Evolutionary conservation across 495 filamentous ascomycete species (phyloP), one percentile per base, ranked within the genome.

Genomic region (Penicillium crystallinum): DNA sequence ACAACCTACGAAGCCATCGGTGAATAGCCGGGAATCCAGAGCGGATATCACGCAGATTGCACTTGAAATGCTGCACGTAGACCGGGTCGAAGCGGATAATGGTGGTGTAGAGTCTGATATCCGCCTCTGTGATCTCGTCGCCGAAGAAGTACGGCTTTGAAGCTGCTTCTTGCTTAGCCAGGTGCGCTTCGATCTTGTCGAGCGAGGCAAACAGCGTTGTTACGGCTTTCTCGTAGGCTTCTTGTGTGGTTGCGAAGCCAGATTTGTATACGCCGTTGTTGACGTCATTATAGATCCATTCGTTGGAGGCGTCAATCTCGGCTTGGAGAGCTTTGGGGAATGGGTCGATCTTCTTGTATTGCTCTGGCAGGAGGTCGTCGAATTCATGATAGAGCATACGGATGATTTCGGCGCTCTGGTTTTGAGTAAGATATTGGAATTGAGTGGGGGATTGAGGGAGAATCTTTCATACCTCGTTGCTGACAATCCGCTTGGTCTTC

Each of bases 61-160:
- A 91, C 75, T 95, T 95, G 77, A 96, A 96, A 68, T 95, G 89
- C 76, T 93, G 89, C 4, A 95, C 89, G 59, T 96, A 96, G 35
- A 93, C 88, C 11, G 81, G 77, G 59, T 96, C 90, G 70, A 96
- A 96, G 29, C 90, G 81, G 49, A 92, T 71, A 41, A 95, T 84
- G 5, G 90, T 95, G 3, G 89, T 88, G 74, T 81, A 93, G 25
- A 93, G 75, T 17, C 90, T 73, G 46, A 96, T 78, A 69, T 96
- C 91, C 0, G 83, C 83, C 74, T 96, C 91, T 3, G 90, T 95
- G 44, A 93, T 66, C 23, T 63, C 41, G 6, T 79, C 62, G 25
- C 89, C 89, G 52, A 86, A 85, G 58, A 85, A 85, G 66, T 77
- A 93, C 21, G 82, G 83, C 1, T 50, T 41, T 0, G 79, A 79